Base-by-base conservation (phyloP, 179 eudicot species). In the Beta lomatogona region DNA sequence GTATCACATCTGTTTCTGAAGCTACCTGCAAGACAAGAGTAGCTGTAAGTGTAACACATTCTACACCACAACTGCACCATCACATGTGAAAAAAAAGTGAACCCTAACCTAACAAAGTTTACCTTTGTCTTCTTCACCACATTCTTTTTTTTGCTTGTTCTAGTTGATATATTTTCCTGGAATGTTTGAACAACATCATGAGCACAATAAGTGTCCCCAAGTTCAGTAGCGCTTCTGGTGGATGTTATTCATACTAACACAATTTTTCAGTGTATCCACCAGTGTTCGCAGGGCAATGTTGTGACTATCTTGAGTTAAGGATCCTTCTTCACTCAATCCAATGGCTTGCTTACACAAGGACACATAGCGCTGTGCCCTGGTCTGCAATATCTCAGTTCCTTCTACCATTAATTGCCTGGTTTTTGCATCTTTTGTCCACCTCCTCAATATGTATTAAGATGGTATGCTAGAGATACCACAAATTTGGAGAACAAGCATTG, bases 91-190 rank as follows among this genome's bases (percentile, higher is more conserved):
- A 78, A 71, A 79, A 19, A 22, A 10, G 25, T 31, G 22, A 80
- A 54, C 19, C 36, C 53, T 60, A 73, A 78, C 65, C 28, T 41
- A 28, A 9, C 18, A 31, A 36, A 36, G 84, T 86, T 64, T 75
- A 96, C 99, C 99, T 93, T 96, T 82, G 93, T 88, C 86, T 90
- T 96, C 91, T 94, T 94, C 81, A 90, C 86, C 48, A 84, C 71
- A 79, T 84, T 91, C 88, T 92, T 96, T 85, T 92, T 94, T 89
- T 91, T 94, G 75, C 81, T 90, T 79, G 91, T 85, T 88, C 88
- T 95, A 84, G 79, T 80, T 88, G 89, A 82, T 78, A 81, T 88
- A 76, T 91, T 89, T 72, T 90, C 83, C 52, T 80, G 94, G 84
- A 81, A 86, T 71, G 91, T 97, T 77, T 92, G 97, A 86, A 92